Conservation (phyloP, 129 eudicot genomes). For the Calendula officinalis region DNA sequence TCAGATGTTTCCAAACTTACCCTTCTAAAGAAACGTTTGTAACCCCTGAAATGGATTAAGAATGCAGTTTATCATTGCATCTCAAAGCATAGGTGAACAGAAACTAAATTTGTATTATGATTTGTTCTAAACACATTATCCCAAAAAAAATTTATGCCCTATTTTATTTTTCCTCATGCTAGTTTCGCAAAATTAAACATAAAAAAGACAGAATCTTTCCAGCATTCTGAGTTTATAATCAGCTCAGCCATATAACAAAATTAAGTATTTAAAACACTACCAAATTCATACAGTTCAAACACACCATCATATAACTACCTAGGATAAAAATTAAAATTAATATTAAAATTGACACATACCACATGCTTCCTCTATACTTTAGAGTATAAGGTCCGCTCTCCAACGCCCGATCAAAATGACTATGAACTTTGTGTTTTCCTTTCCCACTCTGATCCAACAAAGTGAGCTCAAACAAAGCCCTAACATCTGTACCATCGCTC, state of each 20-base stretch:
- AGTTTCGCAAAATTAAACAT: conserved; percentile 1
- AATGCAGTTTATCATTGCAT: background rate
- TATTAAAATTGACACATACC: conserved; percentile 42
- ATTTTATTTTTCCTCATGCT: background rate
- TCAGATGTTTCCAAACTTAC: conserved; percentile 61
- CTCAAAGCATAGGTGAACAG: conserved; percentile 1
- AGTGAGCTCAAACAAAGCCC: conserved; percentile 81
- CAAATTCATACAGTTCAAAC: background rate
- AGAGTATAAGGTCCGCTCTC: conserved; percentile 85
- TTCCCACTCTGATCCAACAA: conserved; percentile 78
- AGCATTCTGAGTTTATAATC: background rate
- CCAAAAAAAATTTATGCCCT: background rate
- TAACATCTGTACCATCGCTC: conserved; percentile 72
- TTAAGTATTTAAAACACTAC: background rate
- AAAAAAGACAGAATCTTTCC: background rate
- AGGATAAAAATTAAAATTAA: conserved; percentile 3
- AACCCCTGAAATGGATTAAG: conserved; percentile 64
- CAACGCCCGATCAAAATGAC: conserved; percentile 78
- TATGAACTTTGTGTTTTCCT: conserved; percentile 73
- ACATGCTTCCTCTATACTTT: conserved; percentile 89
- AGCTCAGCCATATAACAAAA: background rate
- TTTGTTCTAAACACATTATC: conserved; percentile 6
- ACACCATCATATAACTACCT: background rate
- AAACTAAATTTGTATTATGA: background rate
- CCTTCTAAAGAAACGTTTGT: conserved; percentile 77